A percentile compares a stretch with the other conserved stretches of the same genome.
Conservation (phyloP, 129 eudicot species). For the Smallanthus sonchifolius region DNA sequence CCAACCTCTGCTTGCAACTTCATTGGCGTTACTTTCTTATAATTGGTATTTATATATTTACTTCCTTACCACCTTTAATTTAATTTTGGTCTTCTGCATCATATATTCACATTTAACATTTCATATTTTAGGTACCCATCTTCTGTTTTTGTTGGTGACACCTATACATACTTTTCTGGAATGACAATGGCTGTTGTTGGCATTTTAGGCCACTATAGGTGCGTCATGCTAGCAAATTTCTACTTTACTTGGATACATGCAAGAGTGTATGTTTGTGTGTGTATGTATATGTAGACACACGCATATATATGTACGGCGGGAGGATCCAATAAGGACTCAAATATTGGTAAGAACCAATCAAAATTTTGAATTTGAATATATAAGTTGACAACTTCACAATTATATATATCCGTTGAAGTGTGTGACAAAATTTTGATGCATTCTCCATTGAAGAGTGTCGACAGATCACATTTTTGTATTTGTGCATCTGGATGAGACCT, state of each 20-base stretch:
- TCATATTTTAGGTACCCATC: conserved; percentile 78
- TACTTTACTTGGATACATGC: neutral
- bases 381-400: neutral
- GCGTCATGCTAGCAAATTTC: conserved; percentile 8
- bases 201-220: conserved; percentile 97
- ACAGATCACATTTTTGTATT: neutral
- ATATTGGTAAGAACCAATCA: neutral
- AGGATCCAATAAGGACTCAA: neutral
- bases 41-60: conserved; percentile 59
- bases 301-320: neutral
- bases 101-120: neutral
- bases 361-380: neutral
- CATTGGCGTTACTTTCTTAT: conserved; percentile 86
- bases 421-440: neutral
- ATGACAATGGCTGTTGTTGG: conserved; percentile 99
- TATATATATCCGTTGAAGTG: neutral
- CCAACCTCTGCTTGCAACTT: conserved; percentile 93
- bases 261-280: conserved; percentile 9
- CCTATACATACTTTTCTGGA: conserved; percentile 96
- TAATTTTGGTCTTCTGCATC: neutral
- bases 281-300: neutral
- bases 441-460: neutral
- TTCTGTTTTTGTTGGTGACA: conserved; percentile 97
- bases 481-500: neutral
- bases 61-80: neutral